Base-by-base conservation (phyloP, 768 basidiomycete genomes). In the Collybiopsis luxurians region DNA sequence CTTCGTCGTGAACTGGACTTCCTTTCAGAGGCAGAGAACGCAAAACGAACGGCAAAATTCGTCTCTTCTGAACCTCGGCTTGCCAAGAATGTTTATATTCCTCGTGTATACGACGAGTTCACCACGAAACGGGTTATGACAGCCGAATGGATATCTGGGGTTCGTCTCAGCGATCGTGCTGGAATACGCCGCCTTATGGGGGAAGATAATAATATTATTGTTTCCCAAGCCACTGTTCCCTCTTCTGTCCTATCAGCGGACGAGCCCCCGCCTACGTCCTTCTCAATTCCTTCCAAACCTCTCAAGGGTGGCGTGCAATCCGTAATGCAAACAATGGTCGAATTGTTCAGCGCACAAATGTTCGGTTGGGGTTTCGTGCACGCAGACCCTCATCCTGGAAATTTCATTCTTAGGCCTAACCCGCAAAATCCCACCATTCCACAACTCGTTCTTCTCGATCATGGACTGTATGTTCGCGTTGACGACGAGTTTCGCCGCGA, bases 321-420 rank as follows among this genome's bases (percentile, higher is more conserved):
- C 30, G 77, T 91, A 55, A 93, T 97, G 92, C 84, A 90, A 59
- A 85, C 86, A 21, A 92, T 93, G 80, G 85, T 94, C 36, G 87
- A 92, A 59, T 76, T 93, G 2, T 95, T 95, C 75, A 87, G 87
- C 28, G 91, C 89, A 2, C 92, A 85, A 75, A 95, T 95, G 71
- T 98, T 97, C 69, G 81, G 81, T 57, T 97, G 90, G 90, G 93
- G 94, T 11, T 94, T 86, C 79, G 87, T 94, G 3, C 87, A 92
- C 69, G 92, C 92, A 65, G 84, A 86, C 56, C 84, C 83, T 0
- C 84, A 90, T 61, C 86, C 87, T 2, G 89, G 90, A 10, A 92
- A 96, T 69, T 80, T 95, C 58, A 83, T 84, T 70, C 82, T 87
- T 63, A 90, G 80, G 7, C 83, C 82, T 1, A 71, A 83, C 24